Evolutionary conservation across 192 early-diverging fungal genomes (phyloP).

Genomic region (Podila verticillata): DNA sequence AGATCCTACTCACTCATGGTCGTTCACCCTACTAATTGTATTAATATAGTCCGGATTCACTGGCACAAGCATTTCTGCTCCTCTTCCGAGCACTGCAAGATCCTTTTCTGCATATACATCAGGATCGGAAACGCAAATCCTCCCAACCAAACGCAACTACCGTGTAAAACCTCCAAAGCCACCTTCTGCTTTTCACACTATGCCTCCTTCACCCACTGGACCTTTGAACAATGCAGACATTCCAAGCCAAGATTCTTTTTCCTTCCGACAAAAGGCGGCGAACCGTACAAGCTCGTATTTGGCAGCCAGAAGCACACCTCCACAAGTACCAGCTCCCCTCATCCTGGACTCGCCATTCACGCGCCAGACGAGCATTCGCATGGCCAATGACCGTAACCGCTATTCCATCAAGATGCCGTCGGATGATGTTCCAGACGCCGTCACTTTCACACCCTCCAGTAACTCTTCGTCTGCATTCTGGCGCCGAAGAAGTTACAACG

Average conservation of each 20-base stretch:
- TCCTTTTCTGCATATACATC: slow-evolving; percentile 21
- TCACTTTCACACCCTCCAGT: too few species aligned
- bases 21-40: neutral
- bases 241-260: neutral
- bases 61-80: slow-evolving; percentile 20
- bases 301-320: slow-evolving; percentile 19
- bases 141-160: slow-evolving; percentile 29
- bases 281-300: slow-evolving; percentile 12
- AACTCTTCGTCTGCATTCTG: slow-evolving; percentile 17
- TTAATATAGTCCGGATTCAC: neutral
- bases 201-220: slow-evolving; percentile 7
- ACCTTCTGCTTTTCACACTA: neutral
- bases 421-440: slow-evolving; percentile 6
- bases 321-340: slow-evolving; percentile 5
- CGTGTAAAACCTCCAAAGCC: slow-evolving; percentile 23
- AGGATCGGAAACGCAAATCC: slow-evolving; percentile 1
- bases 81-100: slow-evolving; percentile 14
- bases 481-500: slow-evolving; percentile 37
- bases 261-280: neutral
- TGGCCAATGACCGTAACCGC: slow-evolving; percentile 32
- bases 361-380: slow-evolving; percentile 40
- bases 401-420: slow-evolving; percentile 45
- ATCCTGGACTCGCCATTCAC: slow-evolving; percentile 36
- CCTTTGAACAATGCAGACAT: slow-evolving; percentile 7
- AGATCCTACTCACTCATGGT: neutral